Evolutionary conservation across 805 yeast genomes (phyloP).

Genomic region (Kazachstania taianensis): DNA sequence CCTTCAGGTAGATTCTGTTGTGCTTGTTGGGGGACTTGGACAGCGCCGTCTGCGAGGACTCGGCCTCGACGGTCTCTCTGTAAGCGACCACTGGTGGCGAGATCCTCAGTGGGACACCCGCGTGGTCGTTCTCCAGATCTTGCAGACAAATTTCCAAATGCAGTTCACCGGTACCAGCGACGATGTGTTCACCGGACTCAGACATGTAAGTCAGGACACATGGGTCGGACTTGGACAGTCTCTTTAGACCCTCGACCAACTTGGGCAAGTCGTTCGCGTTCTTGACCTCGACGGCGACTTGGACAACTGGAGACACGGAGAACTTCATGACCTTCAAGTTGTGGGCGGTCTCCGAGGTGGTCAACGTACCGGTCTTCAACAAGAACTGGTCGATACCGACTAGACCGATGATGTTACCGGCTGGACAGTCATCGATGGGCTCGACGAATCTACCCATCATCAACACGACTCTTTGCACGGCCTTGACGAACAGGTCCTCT

Average conservation of each 20-base stretch:
- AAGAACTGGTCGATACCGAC: conserved; percentile 99
- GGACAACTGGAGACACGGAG: conserved; percentile 99
- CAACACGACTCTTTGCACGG: conserved; percentile 96
- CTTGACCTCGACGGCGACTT: conserved; percentile 99
- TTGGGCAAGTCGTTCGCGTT: conserved; percentile 98
- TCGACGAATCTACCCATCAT: conserved; percentile 99
- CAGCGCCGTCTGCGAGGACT: conserved; percentile 90
- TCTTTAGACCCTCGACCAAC: conserved; percentile 99
- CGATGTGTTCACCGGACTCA: conserved; percentile 98
- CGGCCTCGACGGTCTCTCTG: conserved; percentile 95
- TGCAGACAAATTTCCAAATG: conserved; percentile 95
- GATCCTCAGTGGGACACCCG: conserved; percentile 96
- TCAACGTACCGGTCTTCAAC: conserved; percentile 97
- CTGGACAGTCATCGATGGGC: conserved; percentile 98
- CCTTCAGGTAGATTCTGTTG: conserved; percentile 97
- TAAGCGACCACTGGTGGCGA: conserved; percentile 97
- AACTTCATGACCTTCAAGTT: conserved; percentile 99
- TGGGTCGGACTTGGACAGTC: conserved; percentile 99
- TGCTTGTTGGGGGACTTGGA: conserved; percentile 99
- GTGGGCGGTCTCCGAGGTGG: conserved; percentile 94
- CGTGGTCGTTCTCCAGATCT: conserved; percentile 97
- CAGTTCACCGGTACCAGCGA: conserved; percentile 99
- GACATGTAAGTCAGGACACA: conserved; percentile 83
- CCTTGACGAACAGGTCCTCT: conserved; percentile 93
- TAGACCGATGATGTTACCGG: conserved; percentile 99